Evolutionary conservation across 768 basidiomycete species (phyloP).

Genomic region (Ramaria rubella): DNA sequence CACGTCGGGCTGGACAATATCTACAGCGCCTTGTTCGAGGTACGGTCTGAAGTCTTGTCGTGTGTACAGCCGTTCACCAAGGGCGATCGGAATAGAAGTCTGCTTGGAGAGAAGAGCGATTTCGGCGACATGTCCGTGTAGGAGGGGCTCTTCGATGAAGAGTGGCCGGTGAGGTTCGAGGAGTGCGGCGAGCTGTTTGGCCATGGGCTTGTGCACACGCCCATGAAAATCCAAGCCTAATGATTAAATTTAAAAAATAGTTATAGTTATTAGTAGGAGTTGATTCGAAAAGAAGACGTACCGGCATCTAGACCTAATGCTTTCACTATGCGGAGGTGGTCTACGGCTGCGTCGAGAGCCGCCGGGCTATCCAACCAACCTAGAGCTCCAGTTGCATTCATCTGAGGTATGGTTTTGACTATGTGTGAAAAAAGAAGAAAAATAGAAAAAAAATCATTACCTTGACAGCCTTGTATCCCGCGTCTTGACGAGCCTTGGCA

Average conservation of each 20-base stretch:
- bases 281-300: neutral
- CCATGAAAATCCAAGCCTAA: conserved; percentile 63
- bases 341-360: conserved; percentile 42
- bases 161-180: conserved; percentile 54
- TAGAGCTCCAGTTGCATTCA: conserved; percentile 50
- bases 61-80: conserved; percentile 59
- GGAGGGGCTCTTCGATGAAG: conserved; percentile 63
- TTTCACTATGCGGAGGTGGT: conserved; percentile 46
- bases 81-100: conserved; percentile 54
- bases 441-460: neutral
- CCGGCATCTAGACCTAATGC: conserved; percentile 50
- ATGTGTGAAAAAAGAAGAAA: neutral
- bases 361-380: conserved; percentile 59
- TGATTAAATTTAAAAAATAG: neutral
- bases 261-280: too few species aligned
- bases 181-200: conserved; percentile 56
- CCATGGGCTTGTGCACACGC: conserved; percentile 60
- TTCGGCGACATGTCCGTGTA: conserved; percentile 55
- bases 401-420: conserved; percentile 20
- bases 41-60: conserved; percentile 59
- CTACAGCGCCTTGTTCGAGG: conserved; percentile 55
- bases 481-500: conserved; percentile 46
- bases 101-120: conserved; percentile 50
- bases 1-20: conserved; percentile 66
- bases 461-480: conserved; percentile 66